Base-by-base conservation (phyloP, 164 flowering plant species). In the Magnolia changhungtana region DNA sequence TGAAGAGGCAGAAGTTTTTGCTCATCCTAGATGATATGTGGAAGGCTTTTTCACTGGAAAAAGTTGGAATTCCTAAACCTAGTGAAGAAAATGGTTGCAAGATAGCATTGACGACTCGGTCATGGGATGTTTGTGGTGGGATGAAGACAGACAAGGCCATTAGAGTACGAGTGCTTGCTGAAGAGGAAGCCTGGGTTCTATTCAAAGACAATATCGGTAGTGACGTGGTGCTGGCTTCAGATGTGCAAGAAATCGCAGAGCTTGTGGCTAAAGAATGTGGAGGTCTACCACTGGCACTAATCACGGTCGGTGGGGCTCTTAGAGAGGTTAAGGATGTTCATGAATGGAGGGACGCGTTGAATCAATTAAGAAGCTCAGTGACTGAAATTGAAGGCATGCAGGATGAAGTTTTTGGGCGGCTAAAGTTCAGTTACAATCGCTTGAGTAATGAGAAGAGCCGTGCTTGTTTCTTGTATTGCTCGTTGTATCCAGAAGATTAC, bases 11-110 rank as follows among this genome's bases (percentile, higher is more conserved):
- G 72, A 78, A 61, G 31, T 55, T 73, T 50, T 14, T 74, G 21
- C 37, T 74, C n/a, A 67, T 78, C 45, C 45, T 73, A 24, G 76
- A 78, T 73, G 80, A 78, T 73, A 29, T 73, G 21, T 67, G 76
- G 72, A 29, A n/a, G 10, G 8, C 29, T 7, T 68, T 78, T 16
- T 11, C 70, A 29, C 65, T 78, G n/a, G 70, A 67, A 11, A 7
- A 67, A 24, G 37, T 73, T 20, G 73, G 76, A 78, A 68, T 73
- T 49, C 80, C 80, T 6, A 9, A 18, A 16, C 73, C 76, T 4
- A 45, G 20, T 20, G 24, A 20, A 14, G 68, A 61, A 3, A 78
- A 73, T 73, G 72, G 72, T 20, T 67, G 68, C 59, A 78, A 78
- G 58, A 13, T 73, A 20, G 61, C 74, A 37, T 16, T 68, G 8